Percentiles rank a stretch among this genome's conserved stretches.
Evolutionary conservation across 192 early-diverging fungal species (phyloP).

Genomic region (Glomus cerebriforme): DNA sequence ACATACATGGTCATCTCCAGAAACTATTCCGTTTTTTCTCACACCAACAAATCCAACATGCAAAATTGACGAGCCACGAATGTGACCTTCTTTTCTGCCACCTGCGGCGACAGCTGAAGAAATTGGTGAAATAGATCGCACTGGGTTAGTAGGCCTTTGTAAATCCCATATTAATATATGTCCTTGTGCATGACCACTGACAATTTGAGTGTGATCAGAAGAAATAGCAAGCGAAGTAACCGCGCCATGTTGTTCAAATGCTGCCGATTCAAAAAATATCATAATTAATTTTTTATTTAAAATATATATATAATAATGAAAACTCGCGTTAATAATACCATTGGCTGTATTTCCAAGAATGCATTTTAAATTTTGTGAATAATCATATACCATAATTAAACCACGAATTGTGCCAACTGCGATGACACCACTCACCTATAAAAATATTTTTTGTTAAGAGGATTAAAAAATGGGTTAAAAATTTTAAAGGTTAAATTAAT

Average conservation of each 20-base stretch:
- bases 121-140: slow-evolving; percentile 56
- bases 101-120: slow-evolving; percentile 44
- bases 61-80: slow-evolving; percentile 56
- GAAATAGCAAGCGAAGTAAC: slow-evolving; percentile 62
- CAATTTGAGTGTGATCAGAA: slow-evolving; percentile 57
- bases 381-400: slow-evolving; percentile 57
- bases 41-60: slow-evolving; percentile 61
- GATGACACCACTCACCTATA: slow-evolving; percentile 54
- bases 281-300: neutral
- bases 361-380: slow-evolving; percentile 50
- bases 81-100: slow-evolving; percentile 57
- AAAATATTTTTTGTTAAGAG: neutral
- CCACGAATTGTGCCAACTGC: slow-evolving; percentile 62
- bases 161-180: slow-evolving; percentile 62
- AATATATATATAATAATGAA: neutral
- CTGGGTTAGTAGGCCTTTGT: slow-evolving; percentile 44
- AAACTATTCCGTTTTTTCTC: slow-evolving; percentile 56
- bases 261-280: slow-evolving; percentile 32
- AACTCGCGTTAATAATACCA: slow-evolving; percentile 31
- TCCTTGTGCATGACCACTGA: slow-evolving; percentile 55
- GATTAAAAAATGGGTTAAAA: neutral
- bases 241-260: slow-evolving; percentile 51
- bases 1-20: slow-evolving; percentile 54
- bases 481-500: neutral
- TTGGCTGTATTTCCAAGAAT: slow-evolving; percentile 39